Evolutionary conservation across 345 rosid genomes (phyloP), one percentile per base, ranked within the genome.

Genomic region (Eucalyptus regnans): DNA sequence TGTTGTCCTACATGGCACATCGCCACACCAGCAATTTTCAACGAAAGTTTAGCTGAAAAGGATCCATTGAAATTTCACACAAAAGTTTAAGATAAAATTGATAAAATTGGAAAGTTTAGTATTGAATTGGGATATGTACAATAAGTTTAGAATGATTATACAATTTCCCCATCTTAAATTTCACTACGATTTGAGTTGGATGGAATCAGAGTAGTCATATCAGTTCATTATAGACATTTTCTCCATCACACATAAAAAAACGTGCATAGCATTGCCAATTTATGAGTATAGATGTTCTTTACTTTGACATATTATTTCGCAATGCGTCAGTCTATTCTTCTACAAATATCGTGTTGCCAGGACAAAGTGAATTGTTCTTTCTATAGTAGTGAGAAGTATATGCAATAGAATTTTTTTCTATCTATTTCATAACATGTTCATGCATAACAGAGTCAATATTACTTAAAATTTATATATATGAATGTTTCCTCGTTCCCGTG

Each of bases 21-120:
- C 3, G 27, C 29, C 29, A 0, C 3, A 1, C 12, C 7, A 9
- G 6, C 12, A 8, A 56, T 22, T 56, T 23, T 8, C 5, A 23
- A 56, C 3, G 1, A 56, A 56, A 56, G 23, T 56, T 16, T 16
- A 5, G 12, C 6, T 5, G 0, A 20, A 54, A 18, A 18, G 9
- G 37, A 33, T 33, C 37, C 14, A 49, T 4, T 49, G 50, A 4
- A 49, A 49, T 49, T 49, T 49, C 15, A 12, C 15, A 12, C 15
- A 49, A 49, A 49, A 49, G 0, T 1, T 49, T 49, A 49, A 49
- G 15, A 49, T 49, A 4, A 49, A 49, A 49, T 49, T 49, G 50
- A 49, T 49, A 23, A 23, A 56, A 56, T 56, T 56, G 6, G 3
- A 9, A 22, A 56, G 62, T 56, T 56, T 56, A 23, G 62, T 9